Base-by-base conservation (phyloP, 306 rosid genomes). In the Quercus engelmannii region DNA sequence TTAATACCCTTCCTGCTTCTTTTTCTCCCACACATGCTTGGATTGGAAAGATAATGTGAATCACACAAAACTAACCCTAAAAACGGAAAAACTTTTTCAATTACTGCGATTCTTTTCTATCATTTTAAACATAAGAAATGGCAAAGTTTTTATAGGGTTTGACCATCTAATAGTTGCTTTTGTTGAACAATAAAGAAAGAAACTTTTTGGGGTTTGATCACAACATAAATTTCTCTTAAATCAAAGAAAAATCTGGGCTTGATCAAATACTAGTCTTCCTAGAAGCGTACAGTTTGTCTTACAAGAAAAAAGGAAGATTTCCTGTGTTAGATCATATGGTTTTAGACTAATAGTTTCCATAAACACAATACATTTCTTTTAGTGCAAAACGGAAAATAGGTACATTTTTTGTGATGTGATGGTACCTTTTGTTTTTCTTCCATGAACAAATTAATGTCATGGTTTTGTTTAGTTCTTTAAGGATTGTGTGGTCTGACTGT, bases 51-150 rank as follows among this genome's bases (percentile, higher is more conserved):
- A 76, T 5, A 59, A 78, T 64, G 70, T 17, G 46, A 64, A 61
- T 56, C 63, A 74, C 58, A 62, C 28, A 68, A 49, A 73, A 49
- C 55, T 62, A 76, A 56, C 76, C 82, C 75, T 79, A 78, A 57
- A 69, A 28, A 26, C 70, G 55, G 33, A 76, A 41, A 61, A 52
- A 41, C 72, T 74, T 76, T 41, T 49, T 55, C 12, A 25, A 25
- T 73, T 69, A 35, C 84, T 69, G 71, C 78, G 4, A 49, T 51
- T 38, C 67, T 69, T 54, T 69, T 63, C 79, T 57, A 77, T 10
- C 28, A 62, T 18, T 78, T 38, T 51, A 19, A 25, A 15, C 43
- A 54, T 31, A 70, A 78, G 35, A 72, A 19, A 41, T n/a, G 51
- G 51, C 4, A 30, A 76, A 3, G 54, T 76, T 78, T 75, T 82